These are phyloP conservation scores for Chlorokybus atmophyticus DNA, from an alignment of 139 green algal genomes.

Conservation along the genomic window DNA sequence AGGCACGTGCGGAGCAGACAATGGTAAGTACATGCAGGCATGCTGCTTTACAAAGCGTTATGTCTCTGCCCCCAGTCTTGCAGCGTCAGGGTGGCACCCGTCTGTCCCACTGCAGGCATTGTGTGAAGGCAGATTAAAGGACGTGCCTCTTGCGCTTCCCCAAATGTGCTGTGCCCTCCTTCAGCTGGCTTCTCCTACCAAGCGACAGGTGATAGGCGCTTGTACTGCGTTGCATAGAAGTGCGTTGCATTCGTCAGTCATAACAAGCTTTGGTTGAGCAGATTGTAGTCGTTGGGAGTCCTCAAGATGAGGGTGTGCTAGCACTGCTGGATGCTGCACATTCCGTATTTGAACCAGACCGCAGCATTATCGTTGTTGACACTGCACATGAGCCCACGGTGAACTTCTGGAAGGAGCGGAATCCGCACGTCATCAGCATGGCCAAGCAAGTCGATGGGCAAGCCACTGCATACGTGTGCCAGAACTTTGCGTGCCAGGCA, in stretches of 20 bases:
- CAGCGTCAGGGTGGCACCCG: no score
- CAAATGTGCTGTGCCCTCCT: conserved; percentile 56
- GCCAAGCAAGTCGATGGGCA: conserved; percentile 24
- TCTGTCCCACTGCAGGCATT: conserved; percentile 25
- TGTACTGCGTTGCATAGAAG: not conserved
- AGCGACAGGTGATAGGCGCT: conserved; percentile 49
- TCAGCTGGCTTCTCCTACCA: conserved; percentile 27
- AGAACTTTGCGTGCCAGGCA: conserved; percentile 63
- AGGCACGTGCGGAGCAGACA: not conserved
- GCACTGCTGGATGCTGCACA: conserved; percentile 1
- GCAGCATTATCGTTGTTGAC: conserved; percentile 46
- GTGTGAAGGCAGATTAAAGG: conserved; percentile 39
- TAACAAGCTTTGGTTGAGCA: no score
- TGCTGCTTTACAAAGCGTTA: no score
- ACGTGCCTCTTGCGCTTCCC: conserved; percentile 49
- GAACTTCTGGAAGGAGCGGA: conserved; percentile 48
- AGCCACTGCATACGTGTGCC: conserved; percentile 46
- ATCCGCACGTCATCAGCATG: conserved; percentile 51
- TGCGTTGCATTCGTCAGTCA: no score
- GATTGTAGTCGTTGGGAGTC: conserved; percentile 8
- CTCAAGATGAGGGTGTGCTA: not conserved
- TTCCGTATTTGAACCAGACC: conserved; percentile 16
- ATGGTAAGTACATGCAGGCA: conserved; percentile 22
- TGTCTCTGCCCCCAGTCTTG: no score
- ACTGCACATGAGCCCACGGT: conserved; percentile 28